These are phyloP conservation scores for Fusarium transvaalense DNA, from an alignment of 2,329 filamentous ascomycete species.

Conservation along the genomic window DNA sequence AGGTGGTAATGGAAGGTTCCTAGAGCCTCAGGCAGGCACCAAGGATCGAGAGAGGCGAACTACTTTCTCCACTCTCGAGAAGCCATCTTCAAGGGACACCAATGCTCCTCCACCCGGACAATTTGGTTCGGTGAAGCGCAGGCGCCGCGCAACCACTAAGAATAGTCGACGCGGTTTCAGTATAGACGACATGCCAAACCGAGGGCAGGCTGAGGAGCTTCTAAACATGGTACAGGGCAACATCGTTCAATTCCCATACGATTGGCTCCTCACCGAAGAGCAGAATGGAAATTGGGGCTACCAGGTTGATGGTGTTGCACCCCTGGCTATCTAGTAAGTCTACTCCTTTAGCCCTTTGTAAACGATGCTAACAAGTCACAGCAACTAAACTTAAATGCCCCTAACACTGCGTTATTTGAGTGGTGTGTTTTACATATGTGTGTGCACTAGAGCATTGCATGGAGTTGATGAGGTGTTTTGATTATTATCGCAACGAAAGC, in stretches of 20 bases:
- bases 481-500: conserved; percentile 24
- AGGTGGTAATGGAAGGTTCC: conserved; percentile 48
- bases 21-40: conserved; percentile 53
- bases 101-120: conserved; percentile 51
- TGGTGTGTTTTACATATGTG: conserved; percentile 17
- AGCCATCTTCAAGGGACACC: conserved; percentile 57
- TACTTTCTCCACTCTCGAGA: conserved; percentile 68
- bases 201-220: conserved; percentile 83
- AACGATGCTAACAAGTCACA: conserved; percentile 49
- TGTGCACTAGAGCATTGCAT: conserved; percentile 42
- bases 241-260: conserved; percentile 92
- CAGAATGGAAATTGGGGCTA: conserved; percentile 96
- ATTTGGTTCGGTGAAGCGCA: conserved; percentile 67
- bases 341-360: not conserved
- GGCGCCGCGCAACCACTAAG: conserved; percentile 78
- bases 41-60: conserved; percentile 63
- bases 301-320: conserved; percentile 94
- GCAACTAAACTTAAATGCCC: conserved; percentile 48
- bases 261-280: conserved; percentile 94
- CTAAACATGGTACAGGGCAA: conserved; percentile 87
- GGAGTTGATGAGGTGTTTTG: conserved; percentile 41
- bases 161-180: conserved; percentile 73
- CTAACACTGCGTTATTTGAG: conserved; percentile 21
- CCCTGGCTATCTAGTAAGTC: conserved; percentile 95
- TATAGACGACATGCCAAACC: conserved; percentile 80